Conservation (phyloP, 768 basidiomycete species). For the Chalciporus pseudorubinellus region DNA sequence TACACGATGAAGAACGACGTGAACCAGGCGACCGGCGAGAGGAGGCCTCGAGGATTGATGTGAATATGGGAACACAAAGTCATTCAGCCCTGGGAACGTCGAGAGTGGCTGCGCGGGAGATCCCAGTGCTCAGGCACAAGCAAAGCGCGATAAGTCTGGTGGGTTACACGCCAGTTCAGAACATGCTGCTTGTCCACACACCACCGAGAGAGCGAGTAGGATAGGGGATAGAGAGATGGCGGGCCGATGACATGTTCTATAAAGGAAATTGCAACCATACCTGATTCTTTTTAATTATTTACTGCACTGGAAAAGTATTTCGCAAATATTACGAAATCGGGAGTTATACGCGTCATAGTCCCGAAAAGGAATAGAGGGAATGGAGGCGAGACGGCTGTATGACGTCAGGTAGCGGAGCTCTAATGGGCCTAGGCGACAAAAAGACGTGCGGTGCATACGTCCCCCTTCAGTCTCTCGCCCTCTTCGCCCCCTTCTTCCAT, state of each 20-base stretch:
- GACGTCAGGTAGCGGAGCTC: constrained; percentile 37
- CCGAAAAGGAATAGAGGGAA: constrained; percentile 12
- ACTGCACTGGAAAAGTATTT: background rate
- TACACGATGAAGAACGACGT: constrained; percentile 30
- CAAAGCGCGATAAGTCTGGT: constrained; percentile 60
- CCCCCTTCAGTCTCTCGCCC: constrained; percentile 5
- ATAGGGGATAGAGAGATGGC: no score
- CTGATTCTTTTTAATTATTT: background rate
- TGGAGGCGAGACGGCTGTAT: constrained; percentile 13
- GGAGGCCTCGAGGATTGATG: constrained; percentile 28
- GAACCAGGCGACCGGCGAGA: constrained; percentile 31
- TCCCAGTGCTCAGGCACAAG: constrained; percentile 48
- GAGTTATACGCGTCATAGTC: background rate
- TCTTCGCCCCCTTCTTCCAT: background rate
- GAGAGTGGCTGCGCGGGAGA: constrained; percentile 38
- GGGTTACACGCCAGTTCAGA: constrained; percentile 76
- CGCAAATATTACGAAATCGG: no score
- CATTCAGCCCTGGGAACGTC: constrained; percentile 50
- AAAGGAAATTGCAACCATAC: constrained; percentile 2
- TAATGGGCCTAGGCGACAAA: constrained; percentile 31
- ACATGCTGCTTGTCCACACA: constrained; percentile 63
- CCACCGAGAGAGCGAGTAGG: constrained; percentile 51
- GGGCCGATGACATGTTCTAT: constrained; percentile 3
- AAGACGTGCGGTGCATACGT: constrained; percentile 20
- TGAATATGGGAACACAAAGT: constrained; percentile 24